Base-by-base conservation (phyloP, 257 asterid genomes). In the Rubia yunnanensis region DNA sequence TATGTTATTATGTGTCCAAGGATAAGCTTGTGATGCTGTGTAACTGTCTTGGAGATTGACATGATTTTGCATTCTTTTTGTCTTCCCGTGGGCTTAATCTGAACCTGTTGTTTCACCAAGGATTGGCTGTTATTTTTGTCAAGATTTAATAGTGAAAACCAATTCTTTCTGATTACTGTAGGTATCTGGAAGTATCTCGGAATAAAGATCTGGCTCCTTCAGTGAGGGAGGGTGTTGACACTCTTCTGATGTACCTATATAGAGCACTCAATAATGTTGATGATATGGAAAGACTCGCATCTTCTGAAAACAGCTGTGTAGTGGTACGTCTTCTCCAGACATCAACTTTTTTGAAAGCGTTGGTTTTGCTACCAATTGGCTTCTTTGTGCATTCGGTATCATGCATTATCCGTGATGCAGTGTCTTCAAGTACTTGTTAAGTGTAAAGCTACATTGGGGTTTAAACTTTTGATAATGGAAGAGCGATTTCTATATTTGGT, bases 271-370 rank as follows among this genome's bases (percentile, higher is more conserved):
- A 88, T 71, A 70, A 74, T 61, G 83, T 78, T 38, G 88, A 87
- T 68, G 94, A 85, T 73, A 89, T 92, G 99, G 99, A 92, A 78
- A 88, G 46, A 72, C 96, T 92, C 74, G 97, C 95, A 68, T 88
- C 95, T 74, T 84, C 89, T 10, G 90, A 87, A 63, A 92, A 92
- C 76, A 80, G 77, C 77, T 92, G 99, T 71, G 76, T 92, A 73
- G 97, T 92, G 97, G 99, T 92, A 86, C 81, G 88, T 52, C 9
- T 73, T 18, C 28, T 63, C 36, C 39, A 36, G 61, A 26, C 65
- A 68, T 64, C 39, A 15, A 7, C 22, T 36, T 24, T 38, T 20
- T 38, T 41, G 38, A 63, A 57, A 57, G 30, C 7, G 31, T 74
- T 20, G 63, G 13, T 10, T 27, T n/a, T 39, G 28, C 52, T 48